Evolutionary conservation across 2,329 filamentous ascomycete species (phyloP).

Genomic region (Amauroascus verrucosus): DNA sequence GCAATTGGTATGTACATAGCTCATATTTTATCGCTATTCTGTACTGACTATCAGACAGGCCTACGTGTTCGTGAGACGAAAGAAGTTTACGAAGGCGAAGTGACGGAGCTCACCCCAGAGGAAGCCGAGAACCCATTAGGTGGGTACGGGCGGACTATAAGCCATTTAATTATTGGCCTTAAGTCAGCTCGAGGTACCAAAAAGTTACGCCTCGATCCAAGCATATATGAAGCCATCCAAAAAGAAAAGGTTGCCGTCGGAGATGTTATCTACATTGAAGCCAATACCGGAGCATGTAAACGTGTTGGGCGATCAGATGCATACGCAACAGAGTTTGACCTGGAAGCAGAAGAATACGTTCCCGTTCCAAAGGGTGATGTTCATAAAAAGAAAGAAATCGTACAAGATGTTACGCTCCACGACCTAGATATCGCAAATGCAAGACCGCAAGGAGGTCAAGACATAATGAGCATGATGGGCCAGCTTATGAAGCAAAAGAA

Average conservation of each 20-base stretch:
- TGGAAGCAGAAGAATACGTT: conserved; percentile 98
- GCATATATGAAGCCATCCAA: conserved; percentile 98
- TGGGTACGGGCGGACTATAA: conserved; percentile 95
- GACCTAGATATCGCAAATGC: conserved; percentile 95
- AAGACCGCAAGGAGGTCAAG: conserved; percentile 88
- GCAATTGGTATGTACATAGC: conserved; percentile 61
- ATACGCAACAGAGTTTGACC: conserved; percentile 95
- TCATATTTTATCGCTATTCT: neutral
- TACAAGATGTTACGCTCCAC: conserved; percentile 95
- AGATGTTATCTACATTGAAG: conserved; percentile 98
- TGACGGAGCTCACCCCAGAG: conserved; percentile 93
- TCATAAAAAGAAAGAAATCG: conserved; percentile 99
- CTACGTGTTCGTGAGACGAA: conserved; percentile 97
- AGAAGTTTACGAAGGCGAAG: conserved; percentile 97
- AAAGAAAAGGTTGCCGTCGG: conserved; percentile 94
- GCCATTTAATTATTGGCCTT: conserved; percentile 83
- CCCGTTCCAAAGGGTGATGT: conserved; percentile 98
- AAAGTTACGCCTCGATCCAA: conserved; percentile 91
- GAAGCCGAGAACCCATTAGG: conserved; percentile 96
- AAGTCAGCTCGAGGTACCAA: conserved; percentile 96
- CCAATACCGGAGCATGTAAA: conserved; percentile 97
- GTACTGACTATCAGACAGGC: conserved; percentile 30
- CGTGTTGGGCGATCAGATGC: conserved; percentile 91
- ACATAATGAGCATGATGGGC: conserved; percentile 99
- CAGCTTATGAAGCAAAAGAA: conserved; percentile 99